Evolutionary conservation across 768 basidiomycete species (phyloP), one percentile per base, ranked within the genome.

Genomic region (Crucibulum laeve): DNA sequence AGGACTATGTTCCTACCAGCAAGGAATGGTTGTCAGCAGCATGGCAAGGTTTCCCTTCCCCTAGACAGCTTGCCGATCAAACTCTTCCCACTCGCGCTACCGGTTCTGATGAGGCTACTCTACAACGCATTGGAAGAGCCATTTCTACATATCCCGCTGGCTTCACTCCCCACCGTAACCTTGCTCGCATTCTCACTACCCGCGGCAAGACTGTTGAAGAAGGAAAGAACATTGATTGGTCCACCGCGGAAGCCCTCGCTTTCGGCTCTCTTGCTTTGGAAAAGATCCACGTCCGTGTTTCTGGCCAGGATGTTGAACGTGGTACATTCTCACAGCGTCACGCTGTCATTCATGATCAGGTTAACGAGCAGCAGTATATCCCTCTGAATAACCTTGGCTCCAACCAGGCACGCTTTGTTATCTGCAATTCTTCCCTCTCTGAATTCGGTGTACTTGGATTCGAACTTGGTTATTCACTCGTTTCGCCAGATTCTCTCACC

Each of bases 301-400:
- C 93, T 0, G 95, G 95, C 23, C 96, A 99, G 67, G 95, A 99
- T 61, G 95, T 98, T 42, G 95, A 99, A 67, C 87, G 95, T 59
- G 95, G 95, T 24, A 99, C 95, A 2, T 99, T 99, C 77, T 97
- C 94, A 11, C 95, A 99, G 60, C 87, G 95, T 35, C 95, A 99
- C 56, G 94, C 94, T 38, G 86, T 99, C 50, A 78, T 99, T 44
- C 93, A 98, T 64, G 95, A 99, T 65, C 95, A 99, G 69, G 74
- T 71, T 55, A 96, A 84, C 54, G 95, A 98, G 66, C 71, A 81
- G 58, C 90, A 91, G 61, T 95, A 92, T 63, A 64, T 91, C 24
- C 89, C 95, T 3, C 68, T 99, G 51, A 91, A 92, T 60, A 81
- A 95, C 65, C 78, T 99, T 39, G 86, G 86, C 39, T 77, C 80